These are phyloP conservation scores for Parastagonospora avenae DNA, from an alignment of 2,329 filamentous ascomycete genomes.

Conservation along the genomic window DNA sequence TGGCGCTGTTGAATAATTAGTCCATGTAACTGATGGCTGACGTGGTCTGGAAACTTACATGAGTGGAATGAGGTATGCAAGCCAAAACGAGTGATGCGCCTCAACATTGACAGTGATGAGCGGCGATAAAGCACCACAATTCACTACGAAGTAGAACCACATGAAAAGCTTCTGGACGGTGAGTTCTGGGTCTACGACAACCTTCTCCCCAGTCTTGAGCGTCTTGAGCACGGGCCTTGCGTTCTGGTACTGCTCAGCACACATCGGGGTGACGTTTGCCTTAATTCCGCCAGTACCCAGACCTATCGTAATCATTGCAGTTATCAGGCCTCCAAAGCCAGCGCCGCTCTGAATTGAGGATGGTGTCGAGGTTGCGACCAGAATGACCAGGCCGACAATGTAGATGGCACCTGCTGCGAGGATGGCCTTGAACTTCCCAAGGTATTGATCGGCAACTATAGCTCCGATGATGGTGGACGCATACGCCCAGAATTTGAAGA, in stretches of 20 bases:
- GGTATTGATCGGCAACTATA: conserved; percentile 16
- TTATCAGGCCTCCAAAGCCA: conserved; percentile 9
- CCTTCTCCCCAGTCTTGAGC: conserved; percentile 7
- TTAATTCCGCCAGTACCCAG: conserved; percentile 17
- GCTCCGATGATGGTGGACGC: conserved; percentile 11
- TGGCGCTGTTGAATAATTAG: conserved; percentile 2
- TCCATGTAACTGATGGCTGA: not conserved
- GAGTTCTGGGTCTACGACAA: conserved; percentile 12
- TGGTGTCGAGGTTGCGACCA: conserved; percentile 10
- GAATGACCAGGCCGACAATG: conserved; percentile 10
- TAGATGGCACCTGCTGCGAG: conserved; percentile 5
- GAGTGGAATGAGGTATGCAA: conserved; percentile 10
- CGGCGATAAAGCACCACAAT: conserved; percentile 8
- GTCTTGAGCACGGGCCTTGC: conserved; percentile 1
- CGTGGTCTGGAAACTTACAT: conserved; percentile 1
- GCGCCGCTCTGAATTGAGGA: conserved; percentile 3
- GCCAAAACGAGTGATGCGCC: conserved; percentile 10
- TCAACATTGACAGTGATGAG: conserved; percentile 15
- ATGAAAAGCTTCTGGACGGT: conserved; percentile 12
- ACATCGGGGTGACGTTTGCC: conserved; percentile 13
- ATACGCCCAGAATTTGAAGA: conserved; percentile 12
- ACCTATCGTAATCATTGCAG: conserved; percentile 11
- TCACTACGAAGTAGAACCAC: conserved; percentile 13
- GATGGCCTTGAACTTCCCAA: conserved; percentile 14
- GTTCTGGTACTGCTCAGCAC: conserved; percentile 13